Evolutionary conservation across 2,329 filamentous ascomycete species (phyloP).

Genomic region (Alternaria gansuensis): DNA sequence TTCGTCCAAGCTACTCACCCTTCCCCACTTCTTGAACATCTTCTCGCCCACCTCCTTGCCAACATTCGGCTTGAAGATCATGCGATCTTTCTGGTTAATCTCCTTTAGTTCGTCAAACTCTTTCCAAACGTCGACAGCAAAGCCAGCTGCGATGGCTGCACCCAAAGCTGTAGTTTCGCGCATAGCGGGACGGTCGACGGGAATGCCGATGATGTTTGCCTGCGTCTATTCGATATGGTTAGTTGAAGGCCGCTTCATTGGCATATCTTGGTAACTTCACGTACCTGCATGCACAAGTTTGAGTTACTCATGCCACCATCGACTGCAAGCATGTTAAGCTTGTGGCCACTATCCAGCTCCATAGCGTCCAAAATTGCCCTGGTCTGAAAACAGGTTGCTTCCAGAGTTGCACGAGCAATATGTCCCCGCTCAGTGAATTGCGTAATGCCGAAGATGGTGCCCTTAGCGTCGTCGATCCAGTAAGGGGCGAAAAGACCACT

Average conservation of each 20-base stretch:
- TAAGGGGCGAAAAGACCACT: conserved; percentile 91
- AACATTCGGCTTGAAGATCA: conserved; percentile 74
- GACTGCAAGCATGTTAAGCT: conserved; percentile 77
- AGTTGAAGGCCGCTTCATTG: conserved; percentile 15
- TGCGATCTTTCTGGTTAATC: conserved; percentile 75
- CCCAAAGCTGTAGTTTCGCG: conserved; percentile 89
- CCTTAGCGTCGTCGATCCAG: conserved; percentile 93
- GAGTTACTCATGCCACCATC: conserved; percentile 92
- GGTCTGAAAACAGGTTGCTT: conserved; percentile 92
- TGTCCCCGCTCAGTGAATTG: conserved; percentile 86
- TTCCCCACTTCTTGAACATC: conserved; percentile 76
- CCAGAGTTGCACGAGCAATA: conserved; percentile 86
- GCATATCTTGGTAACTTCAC: conserved; percentile 21
- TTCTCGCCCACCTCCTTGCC: conserved; percentile 64
- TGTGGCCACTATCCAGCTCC: conserved; percentile 83
- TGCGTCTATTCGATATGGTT: conserved; percentile 66
- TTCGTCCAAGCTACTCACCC: conserved; percentile 44
- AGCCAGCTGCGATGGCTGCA: conserved; percentile 87
- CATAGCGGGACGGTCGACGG: conserved; percentile 85
- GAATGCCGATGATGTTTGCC: conserved; percentile 84
- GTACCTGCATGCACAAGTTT: conserved; percentile 81
- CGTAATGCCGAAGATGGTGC: conserved; percentile 83
- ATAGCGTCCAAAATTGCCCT: conserved; percentile 92
- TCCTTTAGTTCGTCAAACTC: conserved; percentile 76
- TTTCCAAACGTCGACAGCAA: conserved; percentile 81